Evolutionary conservation across 495 filamentous ascomycete genomes (phyloP), one percentile per base, ranked within the genome.

Genomic region (Tuber melanosporum): DNA sequence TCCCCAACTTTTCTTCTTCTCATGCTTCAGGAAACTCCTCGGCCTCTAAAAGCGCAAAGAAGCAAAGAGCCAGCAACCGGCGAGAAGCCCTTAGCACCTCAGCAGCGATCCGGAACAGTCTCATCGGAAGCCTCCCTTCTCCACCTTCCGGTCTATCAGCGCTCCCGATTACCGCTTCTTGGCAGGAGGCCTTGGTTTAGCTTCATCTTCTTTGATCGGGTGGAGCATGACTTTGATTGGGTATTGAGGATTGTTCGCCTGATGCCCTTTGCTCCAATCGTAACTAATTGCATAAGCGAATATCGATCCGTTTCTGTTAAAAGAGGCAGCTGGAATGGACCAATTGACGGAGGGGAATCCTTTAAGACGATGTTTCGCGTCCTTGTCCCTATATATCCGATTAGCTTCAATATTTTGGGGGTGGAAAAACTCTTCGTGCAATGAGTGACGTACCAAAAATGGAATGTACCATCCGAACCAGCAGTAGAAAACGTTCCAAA

Each of bases 221-320:
- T 95, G 94, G 78, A 98, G 85, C 90, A 96, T 94, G 73, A 98
- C 89, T 85, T 95, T 96, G 84, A 90, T 94, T 8, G 90, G 87
- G 46, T 89, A 88, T 77, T 90, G 87, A 41, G 88, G 89, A 42
- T 83, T 93, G 84, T 95, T 95, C 52, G 84, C 87, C 9, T 88
- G 86, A 84, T 93, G 94, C 19, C 94, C 94, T 85, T 96, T 96
- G 83, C 91, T 92, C 94, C 94, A 98, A 85, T 98, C 94, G 82
- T 98, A 98, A 81, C 92, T 94, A 49, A 96, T 89, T 15, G 94
- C 91, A 82, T 97, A 98, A 15, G 93, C 94, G 83, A 97, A 96
- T 80, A 95, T 92, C 81, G 86, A 90, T 57, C 94, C 94, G 75
- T 86, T 90, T 62, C 88, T 85, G 84, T 92, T 92, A 88, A 97